A percentile compares a stretch with the other conserved stretches of the same genome.
phyloP scores from a whole-genome alignment of 1,139 yeast species.

The Nematodospora anomalae region DNA sequence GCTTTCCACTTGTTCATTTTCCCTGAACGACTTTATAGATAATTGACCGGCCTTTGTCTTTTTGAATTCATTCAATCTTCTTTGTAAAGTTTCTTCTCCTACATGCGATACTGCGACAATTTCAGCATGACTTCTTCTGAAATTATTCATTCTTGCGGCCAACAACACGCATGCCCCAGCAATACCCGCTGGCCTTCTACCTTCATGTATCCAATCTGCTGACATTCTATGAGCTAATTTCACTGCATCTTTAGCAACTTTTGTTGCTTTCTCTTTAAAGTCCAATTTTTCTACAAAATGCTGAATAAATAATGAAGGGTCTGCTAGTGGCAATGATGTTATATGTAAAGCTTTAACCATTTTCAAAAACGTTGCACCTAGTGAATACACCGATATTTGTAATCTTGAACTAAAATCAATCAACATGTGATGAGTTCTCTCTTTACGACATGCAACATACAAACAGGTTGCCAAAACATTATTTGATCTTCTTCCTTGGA shows the following conservation, averaged over 20 bases:
- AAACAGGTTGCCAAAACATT: conserved; percentile 94
- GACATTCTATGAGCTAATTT: conserved; percentile 88
- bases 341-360: conserved; percentile 82
- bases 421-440: conserved; percentile 89
- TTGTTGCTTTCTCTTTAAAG: conserved; percentile 67
- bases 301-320: conserved; percentile 89
- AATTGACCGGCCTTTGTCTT: conserved; percentile 72
- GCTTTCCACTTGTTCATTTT: conserved; percentile 36
- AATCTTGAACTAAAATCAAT: conserved; percentile 90
- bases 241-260: conserved; percentile 84
- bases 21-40: conserved; percentile 73
- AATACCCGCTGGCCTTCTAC: conserved; percentile 96
- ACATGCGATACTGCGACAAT: conserved; percentile 95
- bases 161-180: conserved; percentile 94
- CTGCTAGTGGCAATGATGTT: conserved; percentile 78
- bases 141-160: conserved; percentile 96
- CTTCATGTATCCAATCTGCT: conserved; percentile 93
- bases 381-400: conserved; percentile 87
- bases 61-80: conserved; percentile 84
- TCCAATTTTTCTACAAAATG: conserved; percentile 88
- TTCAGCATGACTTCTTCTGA: conserved; percentile 88
- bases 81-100: conserved; percentile 89
- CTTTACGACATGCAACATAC: conserved; percentile 90
- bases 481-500: conserved; percentile 92
- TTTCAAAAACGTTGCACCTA: conserved; percentile 93